Base-by-base conservation (phyloP, 2,329 filamentous ascomycete species). In the Neofusicoccum cordaticola region DNA sequence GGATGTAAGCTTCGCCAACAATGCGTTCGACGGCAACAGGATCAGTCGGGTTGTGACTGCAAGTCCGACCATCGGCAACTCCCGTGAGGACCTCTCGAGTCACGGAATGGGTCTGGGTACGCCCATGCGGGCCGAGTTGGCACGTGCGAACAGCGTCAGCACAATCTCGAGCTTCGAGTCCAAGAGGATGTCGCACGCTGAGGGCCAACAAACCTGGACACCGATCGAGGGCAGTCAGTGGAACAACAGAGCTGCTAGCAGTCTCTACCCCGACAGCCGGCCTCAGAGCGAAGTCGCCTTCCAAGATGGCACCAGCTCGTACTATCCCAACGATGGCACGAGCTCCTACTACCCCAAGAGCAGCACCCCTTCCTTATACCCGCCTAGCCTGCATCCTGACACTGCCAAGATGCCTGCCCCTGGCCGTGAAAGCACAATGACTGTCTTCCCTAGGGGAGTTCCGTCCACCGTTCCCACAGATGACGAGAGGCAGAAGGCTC, bases 61-160 rank as follows among this genome's bases (percentile, higher is more conserved):
- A 57, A 92, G 89, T 70, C 90, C 90, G 1, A 88, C 88, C 1
- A 84, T 93, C 52, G 84, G 87, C 9, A 83, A 88, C 66, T 86
- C 86, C 53, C 77, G 70, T 35, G 78, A 80, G 63, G 77, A 79
- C 52, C 68, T 82, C 52, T 72, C 74, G 57, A 68, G 69, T 47
- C 68, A 71, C 47, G 70, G 74, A 62, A 52, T 63, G 48, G 63
- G 63, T 11, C 35, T 52, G 35, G 63, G 52, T 50, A 57, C 42
- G 56, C 72, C 74, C 5, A 78, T 78, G 76, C 72, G 75, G 64
- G 75, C 76, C 27, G 72, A 78, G 66, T 71, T 78, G 42, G 72
- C 70, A 15, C 73, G 76, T 47, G 75, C 74, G 45, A 75, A 75
- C 58, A 76, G 70, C 41, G 72, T 71, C 22, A 78, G 75, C 66